Conservation (phyloP, 225 moss, liverwort and hornwort species). For the Pseudoscleropodium purum region DNA sequence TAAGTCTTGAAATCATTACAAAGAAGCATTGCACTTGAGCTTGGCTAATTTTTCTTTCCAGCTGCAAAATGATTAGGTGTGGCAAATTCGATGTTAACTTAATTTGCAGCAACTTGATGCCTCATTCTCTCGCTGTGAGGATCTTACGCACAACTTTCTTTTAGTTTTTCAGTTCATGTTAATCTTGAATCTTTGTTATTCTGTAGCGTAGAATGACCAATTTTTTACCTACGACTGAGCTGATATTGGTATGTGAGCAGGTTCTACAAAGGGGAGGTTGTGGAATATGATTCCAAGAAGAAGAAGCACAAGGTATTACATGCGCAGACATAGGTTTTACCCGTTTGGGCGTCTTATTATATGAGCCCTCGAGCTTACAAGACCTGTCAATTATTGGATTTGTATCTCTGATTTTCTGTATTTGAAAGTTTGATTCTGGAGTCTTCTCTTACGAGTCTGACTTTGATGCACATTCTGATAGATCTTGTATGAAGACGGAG, state of each 20-base stretch:
- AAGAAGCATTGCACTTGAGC: background rate
- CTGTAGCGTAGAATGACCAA: background rate
- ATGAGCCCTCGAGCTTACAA: background rate
- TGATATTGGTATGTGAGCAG: constrained; percentile 25
- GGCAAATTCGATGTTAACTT: background rate
- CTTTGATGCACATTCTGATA: constrained; percentile 9
- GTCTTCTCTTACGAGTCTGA: background rate
- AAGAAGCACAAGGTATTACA: constrained; percentile 75
- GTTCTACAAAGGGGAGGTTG: constrained; percentile 75
- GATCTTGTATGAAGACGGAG: constrained; percentile 88
- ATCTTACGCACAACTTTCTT: background rate
- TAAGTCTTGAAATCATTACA: background rate
- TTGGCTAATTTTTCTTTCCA: background rate
- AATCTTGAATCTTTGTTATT: background rate
- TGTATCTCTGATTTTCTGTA: background rate
- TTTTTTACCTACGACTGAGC: background rate
- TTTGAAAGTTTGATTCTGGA: background rate
- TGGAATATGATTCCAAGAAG: constrained; percentile 71
- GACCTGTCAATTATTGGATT: background rate
- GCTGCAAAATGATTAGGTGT: background rate
- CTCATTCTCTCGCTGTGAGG: background rate
- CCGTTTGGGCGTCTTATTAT: background rate
- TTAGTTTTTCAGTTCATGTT: background rate
- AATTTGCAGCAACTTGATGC: background rate
- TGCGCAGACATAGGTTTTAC: background rate